Base-by-base conservation (phyloP, 352 stramenopile species). In the Pilasporangium apinafurcum region DNA sequence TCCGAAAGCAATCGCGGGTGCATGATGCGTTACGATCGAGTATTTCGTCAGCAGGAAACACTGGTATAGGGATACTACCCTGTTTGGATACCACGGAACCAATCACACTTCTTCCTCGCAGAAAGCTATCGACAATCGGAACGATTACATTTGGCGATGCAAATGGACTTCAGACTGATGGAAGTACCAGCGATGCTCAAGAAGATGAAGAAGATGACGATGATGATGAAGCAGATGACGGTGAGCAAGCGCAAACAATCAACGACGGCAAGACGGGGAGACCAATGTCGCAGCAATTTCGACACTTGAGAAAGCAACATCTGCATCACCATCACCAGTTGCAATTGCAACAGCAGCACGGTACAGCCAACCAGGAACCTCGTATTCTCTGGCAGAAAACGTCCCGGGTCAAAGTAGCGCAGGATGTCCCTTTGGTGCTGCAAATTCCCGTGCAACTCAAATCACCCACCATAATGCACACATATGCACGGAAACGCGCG, bases 321-420 rank as follows among this genome's bases (percentile, higher is more conserved):
- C 58, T 59, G 8, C 56, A 40, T 16, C 55, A 34, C 21, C 64
- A 68, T 49, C 35, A 50, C 14, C 51, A 53, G n/a, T 38, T 41
- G 14, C 10, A 28, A 24, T 13, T 26, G 14, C 28, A 46, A 13
- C 8, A 16, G 33, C 16, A 38, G 33, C 8, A 38, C 24, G n/a
- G n/a, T n/a, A n/a, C n/a, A n/a, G 33, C n/a, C 33, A 38, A 18
- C 17, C 18, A 29, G 0, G 43, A 37, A 3, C 35, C 49, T 2
- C 56, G 55, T 5, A 77, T 86, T 30, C 63, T 68, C 9, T 82
- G 69, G 65, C 66, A 86, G 32, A 63, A 77, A 46, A 58, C 64
- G 0, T 44, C 56, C 0, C 62, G 62, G 9, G 65, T 69, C 1
- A 56, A 42, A 8, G 42, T 75, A 10, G 73, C 73, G 2, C 40